Percentiles rank a stretch among this genome's conserved stretches.
Evolutionary conservation across 1,139 yeast species (phyloP).

Genomic region (Zygosaccharomyces sapae): DNA sequence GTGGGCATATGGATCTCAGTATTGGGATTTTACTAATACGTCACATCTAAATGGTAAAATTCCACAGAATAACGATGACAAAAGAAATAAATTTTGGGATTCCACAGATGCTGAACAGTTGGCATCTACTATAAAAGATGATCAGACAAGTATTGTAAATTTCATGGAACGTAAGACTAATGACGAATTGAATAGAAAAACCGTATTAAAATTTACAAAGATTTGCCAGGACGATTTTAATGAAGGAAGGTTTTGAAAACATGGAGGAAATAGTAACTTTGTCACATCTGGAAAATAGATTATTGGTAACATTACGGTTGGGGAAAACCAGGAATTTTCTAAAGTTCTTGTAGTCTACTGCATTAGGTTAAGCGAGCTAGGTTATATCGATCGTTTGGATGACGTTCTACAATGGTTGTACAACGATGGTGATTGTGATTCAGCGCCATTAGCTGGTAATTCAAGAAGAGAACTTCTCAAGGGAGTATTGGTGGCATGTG

Average conservation of each 20-base stretch:
- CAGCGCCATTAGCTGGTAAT: constrained; percentile 26
- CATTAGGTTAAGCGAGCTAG: constrained; percentile 74
- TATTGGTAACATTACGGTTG: constrained; percentile 65
- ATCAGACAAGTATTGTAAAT: constrained; percentile 52
- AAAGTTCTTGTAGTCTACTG: constrained; percentile 63
- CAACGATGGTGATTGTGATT: constrained; percentile 45
- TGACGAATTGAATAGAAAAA: constrained; percentile 79
- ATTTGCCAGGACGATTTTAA: constrained; percentile 81
- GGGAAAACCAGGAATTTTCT: constrained; percentile 63
- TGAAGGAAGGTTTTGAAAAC: constrained; percentile 94
- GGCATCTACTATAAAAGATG: constrained; percentile 19
- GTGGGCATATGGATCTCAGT: constrained; percentile 99
- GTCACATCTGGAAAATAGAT: constrained; percentile 83
- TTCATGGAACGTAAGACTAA: constrained; percentile 80
- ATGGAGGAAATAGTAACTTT: constrained; percentile 82
- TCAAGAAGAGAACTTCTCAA: constrained; percentile 59
- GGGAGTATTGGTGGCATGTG: constrained; percentile 67
- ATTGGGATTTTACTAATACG: constrained; percentile 74
- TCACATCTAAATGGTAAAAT: constrained; percentile 20
- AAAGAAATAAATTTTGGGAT: constrained; percentile 25
- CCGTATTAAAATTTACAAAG: constrained; percentile 81
- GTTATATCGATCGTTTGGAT: constrained; percentile 61
- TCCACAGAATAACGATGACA: constrained; percentile 17
- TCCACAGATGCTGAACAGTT: constrained; percentile 23
- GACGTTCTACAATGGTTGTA: constrained; percentile 68